Conservation (phyloP, 805 yeast species). For the Yamadazyma laniorum region DNA sequence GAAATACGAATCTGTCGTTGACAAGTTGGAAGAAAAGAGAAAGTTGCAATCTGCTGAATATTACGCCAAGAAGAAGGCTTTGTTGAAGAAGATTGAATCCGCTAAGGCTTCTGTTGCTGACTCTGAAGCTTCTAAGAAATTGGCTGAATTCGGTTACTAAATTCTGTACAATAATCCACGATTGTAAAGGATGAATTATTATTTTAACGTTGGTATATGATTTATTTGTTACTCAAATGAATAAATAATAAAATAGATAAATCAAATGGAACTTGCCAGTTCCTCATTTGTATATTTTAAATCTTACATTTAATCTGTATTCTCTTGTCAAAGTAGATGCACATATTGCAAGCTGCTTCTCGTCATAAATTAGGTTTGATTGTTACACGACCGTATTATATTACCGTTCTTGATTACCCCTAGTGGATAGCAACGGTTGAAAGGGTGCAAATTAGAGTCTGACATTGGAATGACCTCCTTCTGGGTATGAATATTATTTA, state of each 20-base stretch:
- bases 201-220: slow-evolving; percentile 10
- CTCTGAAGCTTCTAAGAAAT: slow-evolving; percentile 87
- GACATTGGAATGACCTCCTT: too few relatives aligned
- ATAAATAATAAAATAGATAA: slow-evolving; percentile 10
- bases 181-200: too few relatives aligned
- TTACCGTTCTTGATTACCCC: too few relatives aligned
- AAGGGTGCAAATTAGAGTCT: too few relatives aligned
- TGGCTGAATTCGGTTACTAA: slow-evolving; percentile 98
- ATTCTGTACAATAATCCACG: too few relatives aligned
- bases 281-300: slow-evolving; percentile 17
- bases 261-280: slow-evolving; percentile 8
- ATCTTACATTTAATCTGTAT: slow-evolving; percentile 13
- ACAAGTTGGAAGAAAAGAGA: slow-evolving; percentile 98
- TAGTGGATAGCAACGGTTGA: too few relatives aligned
- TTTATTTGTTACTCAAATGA: slow-evolving; percentile 10
- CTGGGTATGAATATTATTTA: too few relatives aligned
- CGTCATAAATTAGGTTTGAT: too few relatives aligned
- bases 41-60: slow-evolving; percentile 98
- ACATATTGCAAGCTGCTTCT: too few relatives aligned
- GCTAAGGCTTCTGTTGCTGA: slow-evolving; percentile 87
- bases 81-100: slow-evolving; percentile 84
- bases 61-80: slow-evolving; percentile 98
- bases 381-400: too few relatives aligned
- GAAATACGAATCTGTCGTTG: slow-evolving; percentile 98
- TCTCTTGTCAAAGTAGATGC: too few relatives aligned